Percentiles rank a stretch among this genome's conserved stretches.
Evolutionary conservation across 768 basidiomycete species (phyloP).

Genomic region (Pisolithus tinctorius): DNA sequence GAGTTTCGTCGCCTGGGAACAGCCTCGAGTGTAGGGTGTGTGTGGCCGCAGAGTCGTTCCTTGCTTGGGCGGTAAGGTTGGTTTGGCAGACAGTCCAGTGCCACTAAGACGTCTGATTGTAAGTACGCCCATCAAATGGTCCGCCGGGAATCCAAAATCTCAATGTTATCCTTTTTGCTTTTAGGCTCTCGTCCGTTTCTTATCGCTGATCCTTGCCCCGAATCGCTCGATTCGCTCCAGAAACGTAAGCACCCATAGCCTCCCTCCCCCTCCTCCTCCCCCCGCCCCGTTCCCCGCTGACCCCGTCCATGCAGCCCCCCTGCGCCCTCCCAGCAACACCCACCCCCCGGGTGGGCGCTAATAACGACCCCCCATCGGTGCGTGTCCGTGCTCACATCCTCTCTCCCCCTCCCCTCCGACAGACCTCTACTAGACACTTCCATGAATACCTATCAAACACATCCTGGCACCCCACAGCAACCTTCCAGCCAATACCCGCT

Average conservation of each 20-base stretch:
- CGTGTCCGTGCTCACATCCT: not conserved
- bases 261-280: not conserved
- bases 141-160: conserved; percentile 11
- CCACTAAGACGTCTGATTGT: conserved; percentile 3
- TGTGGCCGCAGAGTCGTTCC: conserved; percentile 13
- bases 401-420: not conserved
- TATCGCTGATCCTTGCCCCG: conserved; percentile 13
- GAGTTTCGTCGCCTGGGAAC: conserved; percentile 19
- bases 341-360: conserved; percentile 8
- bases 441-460: conserved; percentile 8
- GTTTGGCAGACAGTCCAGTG: conserved; percentile 3
- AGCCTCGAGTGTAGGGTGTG: conserved; percentile 4
- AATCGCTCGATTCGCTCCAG: conserved; percentile 8
- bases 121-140: conserved; percentile 1
- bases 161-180: conserved; percentile 5
- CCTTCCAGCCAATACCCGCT: conserved; percentile 20
- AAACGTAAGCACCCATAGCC: conserved; percentile 9
- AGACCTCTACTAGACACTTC: not conserved
- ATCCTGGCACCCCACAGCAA: conserved; percentile 10
- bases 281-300: not conserved
- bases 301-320: not conserved
- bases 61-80: conserved; percentile 1
- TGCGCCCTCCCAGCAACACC: not conserved
- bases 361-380: not conserved
- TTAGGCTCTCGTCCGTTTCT: conserved; percentile 6